These are phyloP conservation scores for Lasiosphaeria hispida DNA, from an alignment of 495 filamentous ascomycete species.

Conservation along the genomic window DNA sequence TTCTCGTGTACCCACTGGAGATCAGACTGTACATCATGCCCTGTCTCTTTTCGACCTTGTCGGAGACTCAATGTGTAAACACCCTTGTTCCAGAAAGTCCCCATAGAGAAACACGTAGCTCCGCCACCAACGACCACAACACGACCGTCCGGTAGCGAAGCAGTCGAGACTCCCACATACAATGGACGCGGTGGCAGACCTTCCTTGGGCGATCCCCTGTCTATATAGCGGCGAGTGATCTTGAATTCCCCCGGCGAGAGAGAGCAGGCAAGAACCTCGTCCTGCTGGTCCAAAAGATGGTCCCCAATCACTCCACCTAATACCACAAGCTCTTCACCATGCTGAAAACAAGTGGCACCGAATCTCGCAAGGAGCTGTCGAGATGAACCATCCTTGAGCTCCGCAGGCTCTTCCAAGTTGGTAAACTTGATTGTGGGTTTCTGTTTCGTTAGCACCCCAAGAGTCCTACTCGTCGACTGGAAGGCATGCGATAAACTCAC, in stretches of 20 bases:
- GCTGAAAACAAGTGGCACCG: constrained; percentile 27
- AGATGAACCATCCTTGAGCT: not conserved
- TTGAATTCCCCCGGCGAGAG: not conserved
- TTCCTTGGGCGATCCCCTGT: not conserved
- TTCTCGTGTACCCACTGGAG: constrained; percentile 24
- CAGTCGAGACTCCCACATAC: constrained; percentile 60
- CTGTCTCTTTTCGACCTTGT: not conserved
- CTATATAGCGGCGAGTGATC: constrained; percentile 15
- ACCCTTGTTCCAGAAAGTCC: constrained; percentile 36
- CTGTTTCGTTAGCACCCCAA: not conserved
- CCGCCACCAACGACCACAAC: constrained; percentile 73
- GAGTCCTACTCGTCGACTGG: not conserved
- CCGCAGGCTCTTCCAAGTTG: not conserved
- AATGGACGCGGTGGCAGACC: constrained; percentile 50
- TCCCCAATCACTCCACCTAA: constrained; percentile 52
- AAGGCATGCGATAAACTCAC: constrained; percentile 3
- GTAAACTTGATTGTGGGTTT: constrained; percentile 25
- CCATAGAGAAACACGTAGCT: constrained; percentile 84
- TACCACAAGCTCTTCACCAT: constrained; percentile 25
- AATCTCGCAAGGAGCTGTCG: constrained; percentile 26
- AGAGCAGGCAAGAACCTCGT: constrained; percentile 31
- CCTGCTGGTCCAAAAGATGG: constrained; percentile 30
- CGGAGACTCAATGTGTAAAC: constrained; percentile 21
- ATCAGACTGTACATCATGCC: no score
- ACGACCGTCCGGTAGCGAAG: constrained; percentile 33